Base-by-base conservation (phyloP, 495 filamentous ascomycete genomes). In the Penicillium lagena region DNA sequence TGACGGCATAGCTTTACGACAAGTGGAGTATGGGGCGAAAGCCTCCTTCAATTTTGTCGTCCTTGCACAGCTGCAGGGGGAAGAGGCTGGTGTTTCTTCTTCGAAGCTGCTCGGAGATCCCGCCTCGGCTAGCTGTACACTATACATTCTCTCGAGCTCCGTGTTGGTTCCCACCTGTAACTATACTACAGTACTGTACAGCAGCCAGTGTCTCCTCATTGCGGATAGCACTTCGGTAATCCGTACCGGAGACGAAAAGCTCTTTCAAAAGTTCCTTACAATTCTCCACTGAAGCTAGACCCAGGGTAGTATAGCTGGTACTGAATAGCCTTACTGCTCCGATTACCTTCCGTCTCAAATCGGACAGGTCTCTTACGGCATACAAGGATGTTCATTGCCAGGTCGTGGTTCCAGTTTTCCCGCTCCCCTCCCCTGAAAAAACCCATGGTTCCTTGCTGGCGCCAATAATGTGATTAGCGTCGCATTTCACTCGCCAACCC, bases 1-100 rank as follows among this genome's bases (percentile, higher is more conserved):
- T 60, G 58, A 60, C 55, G 55, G 55, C 58, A 58, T 58, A 43
- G 40, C 43, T 39, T 52, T 32, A 30, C 35, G 29, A 40, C 42
- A 47, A 45, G 22, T 22, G 22, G 22, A 22, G 22, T 22, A 4
- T 22, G 22, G 22, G 22, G 4, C 22, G 22, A 1, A 22, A 22
- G 22, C 22, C 22, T 22, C 22, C 22, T 22, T 22, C 22, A 22
- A 22, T 4, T 22, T 6, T 22, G 22, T 22, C 4, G 22, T 22
- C 22, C 22, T 22, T 22, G 4, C 22, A 22, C 22, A 22, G 22
- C 22, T 3, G 22, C 22, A 22, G 22, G 22, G 22, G 4, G 22
- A 4, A 22, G 22, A 22, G 22, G 6, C 22, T 22, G 22, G 22
- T 22, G 15, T 3, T 22, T 22, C 22, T 22, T 22, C 22, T 22